A percentile compares a stretch with the other conserved stretches of the same genome.
phyloP scores from a whole-genome alignment of 306 rosid genomes.

The Boehmeria nivea region DNA sequence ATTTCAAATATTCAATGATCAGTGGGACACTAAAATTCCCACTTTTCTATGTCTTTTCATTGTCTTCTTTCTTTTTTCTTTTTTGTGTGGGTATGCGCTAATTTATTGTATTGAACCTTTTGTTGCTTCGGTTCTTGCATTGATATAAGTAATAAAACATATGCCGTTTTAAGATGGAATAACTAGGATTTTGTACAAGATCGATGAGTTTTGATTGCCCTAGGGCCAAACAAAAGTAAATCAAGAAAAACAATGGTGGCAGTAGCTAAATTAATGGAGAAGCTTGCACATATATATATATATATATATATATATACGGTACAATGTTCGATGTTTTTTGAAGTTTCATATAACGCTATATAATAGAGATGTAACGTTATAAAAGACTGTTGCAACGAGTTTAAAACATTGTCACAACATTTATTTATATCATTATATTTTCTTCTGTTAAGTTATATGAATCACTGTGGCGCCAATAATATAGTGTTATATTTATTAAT shows the following conservation, averaged over 20 bases:
- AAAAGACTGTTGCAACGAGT: no score
- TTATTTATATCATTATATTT: no score
- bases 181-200: no score
- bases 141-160: no score
- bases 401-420: no score
- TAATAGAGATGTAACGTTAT: no score
- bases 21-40: background rate
- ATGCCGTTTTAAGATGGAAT: no score
- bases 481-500: no score
- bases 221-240: background rate
- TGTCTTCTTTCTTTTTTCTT: background rate
- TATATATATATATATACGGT: background rate
- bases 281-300: background rate
- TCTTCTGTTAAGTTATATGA: no score
- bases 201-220: background rate
- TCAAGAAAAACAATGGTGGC: background rate
- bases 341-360: no score
- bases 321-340: background rate
- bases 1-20: background rate
- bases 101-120: background rate
- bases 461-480: no score
- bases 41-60: background rate
- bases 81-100: background rate
- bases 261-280: background rate
- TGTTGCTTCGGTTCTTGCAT: background rate